These are phyloP conservation scores for Flaveria sonorensis DNA, from an alignment of 129 eudicot species.

Conservation along the genomic window DNA sequence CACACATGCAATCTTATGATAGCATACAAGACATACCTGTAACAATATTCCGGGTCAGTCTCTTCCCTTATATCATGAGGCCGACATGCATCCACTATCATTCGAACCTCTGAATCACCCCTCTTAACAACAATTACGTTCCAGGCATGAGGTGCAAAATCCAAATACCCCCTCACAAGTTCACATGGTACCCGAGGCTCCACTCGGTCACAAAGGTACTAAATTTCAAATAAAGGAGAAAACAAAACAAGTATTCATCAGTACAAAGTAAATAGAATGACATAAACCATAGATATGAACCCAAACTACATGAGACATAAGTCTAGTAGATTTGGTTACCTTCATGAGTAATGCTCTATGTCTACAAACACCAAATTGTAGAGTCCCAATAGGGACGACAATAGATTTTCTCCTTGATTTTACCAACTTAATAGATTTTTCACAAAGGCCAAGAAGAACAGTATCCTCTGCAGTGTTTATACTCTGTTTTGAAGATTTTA, in stretches of 20 bases:
- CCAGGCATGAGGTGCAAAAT: conserved; percentile 98
- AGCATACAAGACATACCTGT: conserved; percentile 56
- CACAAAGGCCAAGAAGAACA: conserved; percentile 63
- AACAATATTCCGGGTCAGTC: conserved; percentile 72
- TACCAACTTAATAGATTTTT: conserved; percentile 62
- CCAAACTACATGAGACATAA: conserved; percentile 13
- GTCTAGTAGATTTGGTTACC: conserved; percentile 41
- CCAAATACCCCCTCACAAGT: conserved; percentile 94
- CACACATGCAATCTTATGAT: conserved; percentile 2
- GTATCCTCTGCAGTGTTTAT: conserved; percentile 53
- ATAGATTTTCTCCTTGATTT: conserved; percentile 68
- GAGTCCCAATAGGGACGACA: conserved; percentile 79
- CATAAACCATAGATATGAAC: not conserved
- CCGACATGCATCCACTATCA: conserved; percentile 93
- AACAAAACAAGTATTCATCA: conserved; percentile 18
- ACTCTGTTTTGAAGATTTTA: conserved; percentile 34
- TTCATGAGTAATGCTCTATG: conserved; percentile 93
- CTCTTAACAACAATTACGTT: conserved; percentile 72
- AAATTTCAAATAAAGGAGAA: conserved; percentile 22
- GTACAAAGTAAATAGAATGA: not conserved
- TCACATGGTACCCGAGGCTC: conserved; percentile 96
- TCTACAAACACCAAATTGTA: conserved; percentile 92
- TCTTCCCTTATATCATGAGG: conserved; percentile 93
- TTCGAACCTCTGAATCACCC: conserved; percentile 72
- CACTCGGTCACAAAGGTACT: conserved; percentile 96